A percentile compares a stretch with the other conserved stretches of the same genome.
Evolutionary conservation across 2,329 filamentous ascomycete species (phyloP).

Genomic region (Phaeosphaeria sp.): DNA sequence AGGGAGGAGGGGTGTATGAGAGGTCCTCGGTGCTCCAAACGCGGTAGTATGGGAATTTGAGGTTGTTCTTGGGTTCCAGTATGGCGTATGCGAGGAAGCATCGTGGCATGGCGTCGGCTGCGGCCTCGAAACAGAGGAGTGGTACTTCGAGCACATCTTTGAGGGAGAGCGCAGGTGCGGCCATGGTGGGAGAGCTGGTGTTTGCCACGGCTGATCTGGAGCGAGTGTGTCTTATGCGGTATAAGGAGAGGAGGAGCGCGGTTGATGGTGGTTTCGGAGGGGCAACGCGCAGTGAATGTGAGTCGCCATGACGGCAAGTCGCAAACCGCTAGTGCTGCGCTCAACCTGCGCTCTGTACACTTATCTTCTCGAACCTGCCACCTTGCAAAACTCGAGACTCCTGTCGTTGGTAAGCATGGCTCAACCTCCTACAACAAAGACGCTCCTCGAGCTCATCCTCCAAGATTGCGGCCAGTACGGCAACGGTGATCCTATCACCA

Average conservation of each 20-base stretch:
- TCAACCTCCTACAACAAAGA: no score
- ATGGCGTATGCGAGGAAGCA: slow-evolving; percentile 6
- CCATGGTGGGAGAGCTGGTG: neutral
- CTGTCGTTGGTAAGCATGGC: no score
- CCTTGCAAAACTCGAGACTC: no score
- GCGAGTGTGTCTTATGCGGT: neutral
- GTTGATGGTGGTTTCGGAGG: neutral
- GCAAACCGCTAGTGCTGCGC: neutral
- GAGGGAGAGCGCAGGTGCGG: neutral
- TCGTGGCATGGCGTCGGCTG: slow-evolving; percentile 1
- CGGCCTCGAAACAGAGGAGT: slow-evolving; percentile 13
- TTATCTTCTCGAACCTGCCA: no score
- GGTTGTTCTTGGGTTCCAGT: no score
- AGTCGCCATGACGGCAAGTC: neutral
- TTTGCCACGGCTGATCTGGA: neutral
- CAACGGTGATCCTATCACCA: no score
- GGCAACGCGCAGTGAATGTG: neutral
- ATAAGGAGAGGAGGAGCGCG: neutral
- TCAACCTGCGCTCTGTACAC: neutral
- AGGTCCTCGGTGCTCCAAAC: slow-evolving; percentile 4
- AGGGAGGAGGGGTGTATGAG: neutral
- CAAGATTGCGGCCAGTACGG: no score
- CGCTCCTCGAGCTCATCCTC: no score
- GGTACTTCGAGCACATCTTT: slow-evolving; percentile 9
- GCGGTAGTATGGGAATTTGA: neutral